phyloP scores from a whole-genome alignment of 106 monocot species.

The Xerophyta viscosa region DNA sequence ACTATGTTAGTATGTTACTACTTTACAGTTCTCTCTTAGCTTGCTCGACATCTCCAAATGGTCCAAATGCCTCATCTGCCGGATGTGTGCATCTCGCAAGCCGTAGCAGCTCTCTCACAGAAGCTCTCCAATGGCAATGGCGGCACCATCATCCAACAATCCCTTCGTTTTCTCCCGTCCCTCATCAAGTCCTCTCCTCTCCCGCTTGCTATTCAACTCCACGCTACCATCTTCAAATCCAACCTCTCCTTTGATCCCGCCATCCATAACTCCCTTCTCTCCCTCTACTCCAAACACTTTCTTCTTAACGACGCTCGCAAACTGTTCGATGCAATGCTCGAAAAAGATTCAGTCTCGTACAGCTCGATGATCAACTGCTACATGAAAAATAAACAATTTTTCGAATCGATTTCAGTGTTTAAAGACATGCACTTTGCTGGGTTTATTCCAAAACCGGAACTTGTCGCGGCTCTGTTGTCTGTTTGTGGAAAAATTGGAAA shows the following conservation, averaged over 20 bases:
- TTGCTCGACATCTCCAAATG: too few relatives aligned
- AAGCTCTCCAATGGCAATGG: too few relatives aligned
- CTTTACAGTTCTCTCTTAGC: too few relatives aligned
- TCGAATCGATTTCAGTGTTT: slow-evolving; percentile 8
- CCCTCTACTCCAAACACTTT: slow-evolving; percentile 21
- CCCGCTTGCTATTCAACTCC: slow-evolving; percentile 23
- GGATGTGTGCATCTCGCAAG: too few relatives aligned
- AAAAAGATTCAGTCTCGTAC: slow-evolving; percentile 11
- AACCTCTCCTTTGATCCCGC: slow-evolving; percentile 11
- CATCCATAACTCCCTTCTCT: slow-evolving; percentile 26
- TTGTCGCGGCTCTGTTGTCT: slow-evolving; percentile 17
- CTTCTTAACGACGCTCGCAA: background rate
- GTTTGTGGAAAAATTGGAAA: slow-evolving; percentile 4
- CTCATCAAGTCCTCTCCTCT: slow-evolving; percentile 24
- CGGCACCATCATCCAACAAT: too few relatives aligned
- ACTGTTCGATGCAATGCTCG: slow-evolving; percentile 17
- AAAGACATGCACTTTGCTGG: slow-evolving; percentile 6
- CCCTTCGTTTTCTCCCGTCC: too few relatives aligned
- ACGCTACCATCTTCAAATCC: slow-evolving; percentile 22
- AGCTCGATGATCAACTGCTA: slow-evolving; percentile 16
- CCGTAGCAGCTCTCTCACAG: too few relatives aligned
- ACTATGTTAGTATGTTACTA: too few relatives aligned
- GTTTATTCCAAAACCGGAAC: slow-evolving; percentile 13
- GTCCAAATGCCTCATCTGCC: too few relatives aligned
- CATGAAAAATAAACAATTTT: background rate